Evolutionary conservation across 768 basidiomycete genomes (phyloP).

Genomic region (Suillus subluteus): DNA sequence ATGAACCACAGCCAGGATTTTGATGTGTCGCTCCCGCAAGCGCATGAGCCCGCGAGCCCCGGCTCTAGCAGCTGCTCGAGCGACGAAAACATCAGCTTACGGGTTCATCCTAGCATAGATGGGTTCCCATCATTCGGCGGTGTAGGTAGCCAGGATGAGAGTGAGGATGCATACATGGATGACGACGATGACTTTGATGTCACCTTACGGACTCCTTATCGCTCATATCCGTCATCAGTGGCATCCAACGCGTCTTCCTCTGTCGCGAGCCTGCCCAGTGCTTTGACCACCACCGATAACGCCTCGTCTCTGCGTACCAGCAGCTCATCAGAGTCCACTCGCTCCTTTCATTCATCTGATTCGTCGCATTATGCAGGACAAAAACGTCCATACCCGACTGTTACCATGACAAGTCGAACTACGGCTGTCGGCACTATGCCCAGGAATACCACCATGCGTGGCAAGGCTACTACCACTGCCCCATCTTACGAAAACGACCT

Average conservation of each 20-base stretch:
- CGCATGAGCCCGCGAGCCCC: conserved; percentile 61
- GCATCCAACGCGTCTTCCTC: conserved; percentile 29
- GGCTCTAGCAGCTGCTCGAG: conserved; percentile 63
- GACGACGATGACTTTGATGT: conserved; percentile 65
- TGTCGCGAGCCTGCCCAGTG: conserved; percentile 28
- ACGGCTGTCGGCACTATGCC: conserved; percentile 15
- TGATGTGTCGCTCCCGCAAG: conserved; percentile 69
- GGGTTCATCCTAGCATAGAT: conserved; percentile 40
- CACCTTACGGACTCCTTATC: conserved; percentile 67
- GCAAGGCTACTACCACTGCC: conserved; percentile 15
- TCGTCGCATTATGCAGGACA: conserved; percentile 43
- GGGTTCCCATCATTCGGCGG: conserved; percentile 23
- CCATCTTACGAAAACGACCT: conserved; percentile 17
- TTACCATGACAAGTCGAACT: conserved; percentile 12
- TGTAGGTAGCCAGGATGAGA: conserved; percentile 29
- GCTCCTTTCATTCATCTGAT: conserved; percentile 32
- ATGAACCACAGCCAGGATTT: conserved; percentile 55
- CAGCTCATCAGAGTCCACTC: conserved; percentile 47
- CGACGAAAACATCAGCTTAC: conserved; percentile 47
- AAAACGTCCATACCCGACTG: conserved; percentile 39
- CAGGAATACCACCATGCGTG: conserved; percentile 32
- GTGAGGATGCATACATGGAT: conserved; percentile 20
- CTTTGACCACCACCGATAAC: conserved; percentile 43
- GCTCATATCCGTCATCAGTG: conserved; percentile 26
- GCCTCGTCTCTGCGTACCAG: conserved; percentile 42